phyloP scores from a whole-genome alignment of 1,284 basidiomycete genomes.

The Microbotryomycetes sp. region DNA sequence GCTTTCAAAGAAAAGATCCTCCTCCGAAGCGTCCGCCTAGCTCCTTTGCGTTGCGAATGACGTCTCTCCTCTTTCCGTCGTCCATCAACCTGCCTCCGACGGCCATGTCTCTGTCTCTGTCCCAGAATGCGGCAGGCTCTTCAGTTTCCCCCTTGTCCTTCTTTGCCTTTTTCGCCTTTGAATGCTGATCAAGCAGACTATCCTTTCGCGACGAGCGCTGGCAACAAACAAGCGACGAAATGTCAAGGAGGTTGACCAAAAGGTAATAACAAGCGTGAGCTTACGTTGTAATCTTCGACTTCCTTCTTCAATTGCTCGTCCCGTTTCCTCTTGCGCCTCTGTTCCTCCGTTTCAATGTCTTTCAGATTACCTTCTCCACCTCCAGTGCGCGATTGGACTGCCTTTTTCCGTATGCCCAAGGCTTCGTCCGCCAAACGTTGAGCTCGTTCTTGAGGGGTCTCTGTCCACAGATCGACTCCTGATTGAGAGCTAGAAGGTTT shows the following conservation, averaged over 20 bases:
- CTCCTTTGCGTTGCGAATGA: conserved; percentile 66
- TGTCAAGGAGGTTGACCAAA: not conserved
- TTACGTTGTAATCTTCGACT: conserved; percentile 69
- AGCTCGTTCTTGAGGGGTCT: conserved; percentile 79
- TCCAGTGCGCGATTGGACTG: conserved; percentile 50
- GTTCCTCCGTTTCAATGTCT: conserved; percentile 46
- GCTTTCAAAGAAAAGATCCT: conserved; percentile 26
- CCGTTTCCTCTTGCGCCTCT: conserved; percentile 49
- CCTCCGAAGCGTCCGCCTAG: conserved; percentile 31
- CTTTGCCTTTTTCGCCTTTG: conserved; percentile 40
- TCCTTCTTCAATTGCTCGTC: conserved; percentile 62
- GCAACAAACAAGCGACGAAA: not conserved
- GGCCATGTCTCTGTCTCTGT: conserved; percentile 77
- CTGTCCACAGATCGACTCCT: conserved; percentile 75
- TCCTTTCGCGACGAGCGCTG: conserved; percentile 60
- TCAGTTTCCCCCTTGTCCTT: conserved; percentile 47
- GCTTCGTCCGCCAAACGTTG: conserved; percentile 79
- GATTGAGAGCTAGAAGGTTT: conserved; percentile 41
- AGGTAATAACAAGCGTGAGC: too few relatives aligned
- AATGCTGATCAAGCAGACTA: conserved; percentile 62
- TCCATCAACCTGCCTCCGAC: conserved; percentile 76
- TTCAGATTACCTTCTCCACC: conserved; percentile 43
- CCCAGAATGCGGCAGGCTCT: conserved; percentile 66
- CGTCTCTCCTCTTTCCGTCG: conserved; percentile 63
- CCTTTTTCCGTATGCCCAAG: conserved; percentile 67